Conservation (phyloP, 2,329 filamentous ascomycete species). For the Fusarium drepaniforme region DNA sequence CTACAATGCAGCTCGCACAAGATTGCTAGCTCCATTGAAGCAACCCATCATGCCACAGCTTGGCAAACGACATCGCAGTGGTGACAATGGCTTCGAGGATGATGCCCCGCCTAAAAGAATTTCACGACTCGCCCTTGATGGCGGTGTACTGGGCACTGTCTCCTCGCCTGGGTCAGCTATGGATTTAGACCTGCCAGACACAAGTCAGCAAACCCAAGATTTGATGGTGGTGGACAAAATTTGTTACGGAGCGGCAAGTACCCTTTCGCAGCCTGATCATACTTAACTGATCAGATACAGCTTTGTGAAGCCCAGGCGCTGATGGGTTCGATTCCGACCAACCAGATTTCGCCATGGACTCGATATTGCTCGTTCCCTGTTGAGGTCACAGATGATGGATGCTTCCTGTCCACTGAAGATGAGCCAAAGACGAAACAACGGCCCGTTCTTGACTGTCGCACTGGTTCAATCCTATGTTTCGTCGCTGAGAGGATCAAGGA, state of each 20-base stretch:
- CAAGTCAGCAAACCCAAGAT: too few relatives aligned
- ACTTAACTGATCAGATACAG: not conserved
- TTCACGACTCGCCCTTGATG: not conserved
- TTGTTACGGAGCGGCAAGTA: constrained; percentile 4
- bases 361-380: not conserved
- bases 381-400: rapidly evolving
- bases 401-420: rapidly evolving
- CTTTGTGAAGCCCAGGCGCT: not conserved
- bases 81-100: rapidly evolving
- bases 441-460: not conserved
- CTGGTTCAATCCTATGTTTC: not conserved
- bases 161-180: too few relatives aligned
- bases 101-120: not conserved
- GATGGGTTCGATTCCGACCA: not conserved
- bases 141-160: too few relatives aligned
- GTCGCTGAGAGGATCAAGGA: rapidly evolving
- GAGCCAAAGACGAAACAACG: not conserved
- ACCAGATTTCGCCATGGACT: not conserved
- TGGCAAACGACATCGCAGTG: not conserved
- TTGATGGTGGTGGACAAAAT: not conserved
- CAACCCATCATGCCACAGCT: not conserved
- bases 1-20: too few relatives aligned
- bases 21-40: not conserved
- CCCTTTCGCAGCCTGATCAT: rapidly evolving
- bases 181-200: too few relatives aligned